Conservation (phyloP, 306 rosid genomes). For the Crotalaria pallida region DNA sequence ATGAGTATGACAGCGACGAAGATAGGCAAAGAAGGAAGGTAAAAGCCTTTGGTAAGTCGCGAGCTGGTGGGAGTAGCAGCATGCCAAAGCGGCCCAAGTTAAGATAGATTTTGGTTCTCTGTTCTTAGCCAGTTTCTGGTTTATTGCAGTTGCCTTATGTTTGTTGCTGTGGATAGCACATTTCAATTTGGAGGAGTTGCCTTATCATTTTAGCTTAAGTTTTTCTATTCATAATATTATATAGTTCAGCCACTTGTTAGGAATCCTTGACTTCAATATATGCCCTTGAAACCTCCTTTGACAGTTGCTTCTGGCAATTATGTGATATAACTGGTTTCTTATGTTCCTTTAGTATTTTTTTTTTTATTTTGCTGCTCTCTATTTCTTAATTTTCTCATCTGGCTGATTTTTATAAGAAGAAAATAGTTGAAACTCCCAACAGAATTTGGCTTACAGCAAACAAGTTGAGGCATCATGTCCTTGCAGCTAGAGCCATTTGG, state of each 20-base stretch:
- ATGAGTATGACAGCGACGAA: constrained; percentile 89
- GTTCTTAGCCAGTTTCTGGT: not conserved
- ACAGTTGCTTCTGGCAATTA: not conserved
- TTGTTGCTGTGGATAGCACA: not conserved
- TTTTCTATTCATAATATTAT: not conserved
- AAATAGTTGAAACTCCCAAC: too few species aligned
- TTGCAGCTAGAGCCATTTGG: too few species aligned
- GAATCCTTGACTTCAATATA: constrained; percentile 1
- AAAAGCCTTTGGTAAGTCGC: constrained; percentile 77
- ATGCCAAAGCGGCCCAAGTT: constrained; percentile 60
- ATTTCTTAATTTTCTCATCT: too few species aligned
- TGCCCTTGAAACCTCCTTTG: not conserved
- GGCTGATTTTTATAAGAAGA: too few species aligned
- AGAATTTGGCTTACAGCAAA: too few species aligned
- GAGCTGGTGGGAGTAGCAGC: constrained; percentile 44
- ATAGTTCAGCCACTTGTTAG: not conserved
- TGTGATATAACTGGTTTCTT: not conserved
- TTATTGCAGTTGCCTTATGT: constrained; percentile 4
- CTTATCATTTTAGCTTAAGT: not conserved
- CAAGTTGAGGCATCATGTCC: too few species aligned
- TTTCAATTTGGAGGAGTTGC: not conserved
- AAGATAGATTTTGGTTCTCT: constrained; percentile 35
- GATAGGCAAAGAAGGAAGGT: constrained; percentile 84
- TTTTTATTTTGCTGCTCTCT: too few species aligned
- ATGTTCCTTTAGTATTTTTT: too few species aligned